These are phyloP conservation scores for Stenogyne calaminthoides DNA, from an alignment of 305 asterid species.

Conservation along the genomic window DNA sequence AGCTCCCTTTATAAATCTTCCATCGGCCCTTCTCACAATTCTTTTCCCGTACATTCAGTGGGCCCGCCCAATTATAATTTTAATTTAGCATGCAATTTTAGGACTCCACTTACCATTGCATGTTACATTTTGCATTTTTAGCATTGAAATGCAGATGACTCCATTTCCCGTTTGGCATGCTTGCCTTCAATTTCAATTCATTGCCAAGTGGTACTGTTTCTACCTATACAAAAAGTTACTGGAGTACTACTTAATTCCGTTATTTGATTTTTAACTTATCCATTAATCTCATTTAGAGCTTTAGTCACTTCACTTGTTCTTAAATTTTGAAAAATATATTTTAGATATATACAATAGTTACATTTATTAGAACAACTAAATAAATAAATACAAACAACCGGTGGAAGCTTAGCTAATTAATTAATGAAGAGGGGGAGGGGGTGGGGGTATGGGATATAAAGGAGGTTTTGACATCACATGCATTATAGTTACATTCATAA, in stretches of 20 bases:
- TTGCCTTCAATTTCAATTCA: background rate
- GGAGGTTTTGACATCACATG: conserved; percentile 24
- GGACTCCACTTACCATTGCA: background rate
- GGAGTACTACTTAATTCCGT: too few relatives aligned
- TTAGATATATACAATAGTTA: background rate
- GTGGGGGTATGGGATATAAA: background rate
- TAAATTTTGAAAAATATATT: too few relatives aligned
- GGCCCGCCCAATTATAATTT: background rate
- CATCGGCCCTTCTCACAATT: background rate
- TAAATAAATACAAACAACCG: background rate
- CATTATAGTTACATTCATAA: conserved; percentile 25
- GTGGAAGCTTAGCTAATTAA: too few relatives aligned
- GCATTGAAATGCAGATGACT: background rate
- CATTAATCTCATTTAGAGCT: too few relatives aligned
- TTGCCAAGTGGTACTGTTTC: background rate
- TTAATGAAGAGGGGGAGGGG: background rate
- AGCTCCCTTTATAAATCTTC: background rate
- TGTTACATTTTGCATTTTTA: background rate
- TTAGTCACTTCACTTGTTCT: too few relatives aligned
- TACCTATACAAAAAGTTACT: background rate
- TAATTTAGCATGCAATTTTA: background rate
- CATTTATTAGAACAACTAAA: background rate
- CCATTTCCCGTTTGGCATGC: background rate
- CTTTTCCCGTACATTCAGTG: background rate
- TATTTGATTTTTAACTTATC: too few relatives aligned